Evolutionary conservation across 805 yeast genomes (phyloP).

Genomic region (Candida tammaniensis): DNA sequence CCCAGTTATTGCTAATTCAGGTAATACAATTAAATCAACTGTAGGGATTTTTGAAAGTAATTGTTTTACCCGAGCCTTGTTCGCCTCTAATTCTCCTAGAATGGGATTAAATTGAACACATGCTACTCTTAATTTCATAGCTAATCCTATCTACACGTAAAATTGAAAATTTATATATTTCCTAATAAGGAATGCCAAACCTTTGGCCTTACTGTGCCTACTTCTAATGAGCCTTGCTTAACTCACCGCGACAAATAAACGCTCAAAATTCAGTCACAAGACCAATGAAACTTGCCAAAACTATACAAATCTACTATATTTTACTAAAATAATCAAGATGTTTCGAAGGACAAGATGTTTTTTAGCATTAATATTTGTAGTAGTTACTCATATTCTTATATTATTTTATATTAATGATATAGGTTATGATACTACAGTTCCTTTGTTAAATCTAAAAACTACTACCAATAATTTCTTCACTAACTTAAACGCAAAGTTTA

Average conservation of each 20-base stretch:
- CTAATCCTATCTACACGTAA: too few species aligned
- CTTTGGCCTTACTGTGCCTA: too few species aligned
- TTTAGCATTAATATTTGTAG: slow-evolving; percentile 12
- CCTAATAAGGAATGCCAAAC: too few species aligned
- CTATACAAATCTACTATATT: too few species aligned
- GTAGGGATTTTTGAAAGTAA: slow-evolving; percentile 27
- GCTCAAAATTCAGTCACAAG: too few species aligned
- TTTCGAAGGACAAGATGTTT: slow-evolving; percentile 17
- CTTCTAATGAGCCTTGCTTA: too few species aligned
- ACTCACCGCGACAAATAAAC: too few species aligned
- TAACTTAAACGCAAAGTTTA: background rate
- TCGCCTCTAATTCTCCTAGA: slow-evolving; percentile 57
- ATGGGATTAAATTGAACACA: slow-evolving; percentile 66
- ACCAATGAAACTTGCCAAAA: too few species aligned
- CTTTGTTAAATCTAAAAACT: background rate
- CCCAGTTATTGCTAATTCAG: slow-evolving; percentile 84
- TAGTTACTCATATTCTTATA: slow-evolving; percentile 15
- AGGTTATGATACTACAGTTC: background rate
- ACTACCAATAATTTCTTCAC: slow-evolving; percentile 1
- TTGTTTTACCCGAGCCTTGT: slow-evolving; percentile 44
- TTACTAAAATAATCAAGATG: too few species aligned
- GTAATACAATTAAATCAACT: slow-evolving; percentile 68
- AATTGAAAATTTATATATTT: too few species aligned
- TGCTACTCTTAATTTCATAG: slow-evolving; percentile 56
- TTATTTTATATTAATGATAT: slow-evolving; percentile 11